phyloP scores from a whole-genome alignment of 2,329 filamentous ascomycete genomes.

The Sporothrix protearum region DNA sequence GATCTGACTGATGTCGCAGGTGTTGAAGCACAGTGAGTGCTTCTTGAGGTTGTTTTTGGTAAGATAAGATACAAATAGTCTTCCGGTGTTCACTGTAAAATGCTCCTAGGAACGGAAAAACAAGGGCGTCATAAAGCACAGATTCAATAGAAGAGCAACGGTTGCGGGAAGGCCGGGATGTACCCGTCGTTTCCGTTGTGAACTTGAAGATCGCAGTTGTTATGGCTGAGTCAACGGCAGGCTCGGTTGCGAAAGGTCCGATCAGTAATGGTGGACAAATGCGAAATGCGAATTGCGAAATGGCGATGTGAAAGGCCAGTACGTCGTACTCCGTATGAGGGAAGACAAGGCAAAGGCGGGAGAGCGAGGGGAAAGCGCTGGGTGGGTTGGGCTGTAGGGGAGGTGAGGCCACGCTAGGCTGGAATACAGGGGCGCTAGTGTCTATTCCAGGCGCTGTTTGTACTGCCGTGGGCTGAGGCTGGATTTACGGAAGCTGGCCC shows the following conservation, averaged over 20 bases:
- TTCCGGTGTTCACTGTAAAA: background rate
- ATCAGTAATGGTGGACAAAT: background rate
- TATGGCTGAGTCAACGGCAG: constrained; percentile 18
- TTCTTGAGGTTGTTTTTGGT: background rate
- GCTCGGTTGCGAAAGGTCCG: constrained; percentile 1
- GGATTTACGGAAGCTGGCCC: background rate
- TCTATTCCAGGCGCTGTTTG: background rate
- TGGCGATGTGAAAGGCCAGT: background rate
- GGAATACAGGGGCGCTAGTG: constrained; percentile 3
- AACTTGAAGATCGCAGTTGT: background rate
- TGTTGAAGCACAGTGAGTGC: background rate
- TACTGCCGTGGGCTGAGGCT: background rate
- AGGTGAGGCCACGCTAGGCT: background rate
- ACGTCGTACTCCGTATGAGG: too few relatives aligned
- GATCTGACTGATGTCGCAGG: background rate
- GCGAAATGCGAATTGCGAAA: constrained; percentile 3
- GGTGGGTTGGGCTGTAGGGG: background rate
- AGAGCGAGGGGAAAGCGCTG: background rate
- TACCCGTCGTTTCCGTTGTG: background rate
- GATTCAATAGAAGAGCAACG: background rate
- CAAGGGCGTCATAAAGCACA: background rate
- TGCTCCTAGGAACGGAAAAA: background rate
- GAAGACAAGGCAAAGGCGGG: background rate
- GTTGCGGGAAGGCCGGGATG: background rate
- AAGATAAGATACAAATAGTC: too few relatives aligned